These are phyloP conservation scores for Mortierella sp. DNA, from an alignment of 371 early-diverging fungal genomes.

Conservation along the genomic window DNA sequence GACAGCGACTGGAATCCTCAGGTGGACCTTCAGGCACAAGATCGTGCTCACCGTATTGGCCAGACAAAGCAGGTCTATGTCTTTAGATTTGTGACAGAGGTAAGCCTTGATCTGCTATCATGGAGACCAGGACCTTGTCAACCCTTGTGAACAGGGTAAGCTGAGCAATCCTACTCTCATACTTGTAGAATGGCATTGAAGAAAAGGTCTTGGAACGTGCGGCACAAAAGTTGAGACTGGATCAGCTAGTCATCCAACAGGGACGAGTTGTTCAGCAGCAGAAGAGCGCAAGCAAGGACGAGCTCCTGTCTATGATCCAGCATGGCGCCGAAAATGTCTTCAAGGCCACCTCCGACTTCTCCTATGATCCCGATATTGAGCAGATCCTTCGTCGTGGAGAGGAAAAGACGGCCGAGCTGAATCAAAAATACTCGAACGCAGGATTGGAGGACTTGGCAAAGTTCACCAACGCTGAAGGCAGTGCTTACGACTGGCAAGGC, in stretches of 20 bases:
- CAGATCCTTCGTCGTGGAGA: conserved; percentile 88
- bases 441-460: conserved; percentile 92
- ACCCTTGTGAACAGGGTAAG: neutral
- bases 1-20: conserved; percentile 99
- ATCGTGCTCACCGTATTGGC: conserved; percentile 45
- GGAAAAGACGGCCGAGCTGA: conserved; percentile 91
- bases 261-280: conserved; percentile 72
- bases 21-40: conserved; percentile 96
- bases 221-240: conserved; percentile 96
- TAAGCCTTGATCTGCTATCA: conserved; percentile 13
- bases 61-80: conserved; percentile 93
- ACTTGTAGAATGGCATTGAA: conserved; percentile 87
- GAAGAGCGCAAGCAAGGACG: conserved; percentile 79
- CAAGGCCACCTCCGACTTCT: conserved; percentile 57
- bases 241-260: conserved; percentile 98
- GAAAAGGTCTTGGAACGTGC: conserved; percentile 98
- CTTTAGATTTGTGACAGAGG: conserved; percentile 97
- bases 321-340: conserved; percentile 96
- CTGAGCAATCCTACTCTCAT: neutral
- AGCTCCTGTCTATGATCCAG: conserved; percentile 95
- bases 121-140: neutral
- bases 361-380: conserved; percentile 85
- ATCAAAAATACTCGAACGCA: conserved; percentile 86
- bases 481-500: conserved; percentile 96
- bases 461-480: conserved; percentile 78